phyloP scores from a whole-genome alignment of 495 filamentous ascomycete species.

The Penicillium parvum region DNA sequence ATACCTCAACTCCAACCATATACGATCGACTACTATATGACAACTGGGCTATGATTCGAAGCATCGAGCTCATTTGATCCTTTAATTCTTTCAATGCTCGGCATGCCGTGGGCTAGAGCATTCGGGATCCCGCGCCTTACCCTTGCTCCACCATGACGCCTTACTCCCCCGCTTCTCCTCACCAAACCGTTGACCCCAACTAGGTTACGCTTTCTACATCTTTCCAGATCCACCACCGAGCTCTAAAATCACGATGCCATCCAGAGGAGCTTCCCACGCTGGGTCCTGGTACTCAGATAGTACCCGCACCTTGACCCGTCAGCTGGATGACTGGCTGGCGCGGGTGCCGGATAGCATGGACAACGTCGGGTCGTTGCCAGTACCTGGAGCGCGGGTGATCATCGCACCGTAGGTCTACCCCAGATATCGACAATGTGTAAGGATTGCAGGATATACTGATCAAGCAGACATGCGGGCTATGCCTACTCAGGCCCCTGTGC shows the following conservation, averaged over 20 bases:
- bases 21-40: not conserved
- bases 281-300: slow-evolving; percentile 83
- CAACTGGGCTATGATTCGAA: not conserved
- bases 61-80: not conserved
- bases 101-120: slow-evolving; percentile 2
- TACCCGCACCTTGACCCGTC: slow-evolving; percentile 51
- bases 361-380: slow-evolving; percentile 56
- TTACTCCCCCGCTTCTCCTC: slow-evolving; percentile 26
- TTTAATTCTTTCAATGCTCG: not conserved
- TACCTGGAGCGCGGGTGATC: slow-evolving; percentile 75
- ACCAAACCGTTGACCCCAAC: too few relatives aligned
- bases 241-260: slow-evolving; percentile 41
- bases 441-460: slow-evolving; percentile 9
- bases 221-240: slow-evolving; percentile 5
- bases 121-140: slow-evolving; percentile 18
- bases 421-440: not conserved
- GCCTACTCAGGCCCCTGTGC: slow-evolving; percentile 91
- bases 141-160: slow-evolving; percentile 19
- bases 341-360: slow-evolving; percentile 64
- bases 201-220: too few relatives aligned
- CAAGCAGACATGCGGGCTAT: slow-evolving; percentile 84
- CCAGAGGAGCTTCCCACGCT: slow-evolving; percentile 64
- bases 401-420: slow-evolving; percentile 84
- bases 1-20: too few relatives aligned
- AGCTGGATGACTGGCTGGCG: slow-evolving; percentile 78